A percentile compares a stretch with the other conserved stretches of the same genome.
Conservation (phyloP, 441 rosid species). For the Gossypium davidsonii region DNA sequence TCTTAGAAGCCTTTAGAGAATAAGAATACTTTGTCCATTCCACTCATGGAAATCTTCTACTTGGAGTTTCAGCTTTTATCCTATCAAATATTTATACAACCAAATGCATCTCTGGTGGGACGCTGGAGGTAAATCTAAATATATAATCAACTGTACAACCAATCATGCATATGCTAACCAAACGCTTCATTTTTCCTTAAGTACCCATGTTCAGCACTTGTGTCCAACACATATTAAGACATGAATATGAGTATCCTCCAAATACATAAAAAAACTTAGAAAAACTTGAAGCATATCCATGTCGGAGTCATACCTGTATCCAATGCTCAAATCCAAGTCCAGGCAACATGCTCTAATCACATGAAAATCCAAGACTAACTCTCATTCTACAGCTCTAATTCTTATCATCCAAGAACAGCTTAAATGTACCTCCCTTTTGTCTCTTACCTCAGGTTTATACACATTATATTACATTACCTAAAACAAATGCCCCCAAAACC, state of each 20-base stretch:
- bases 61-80: neutral
- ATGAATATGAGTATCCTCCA: neutral
- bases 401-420: neutral
- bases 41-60: neutral
- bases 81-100: neutral
- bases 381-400: neutral
- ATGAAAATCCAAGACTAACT: neutral
- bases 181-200: neutral
- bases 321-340: neutral
- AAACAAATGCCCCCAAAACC: neutral
- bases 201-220: neutral
- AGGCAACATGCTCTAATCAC: neutral
- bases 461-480: neutral
- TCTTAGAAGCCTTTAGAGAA: neutral
- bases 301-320: neutral
- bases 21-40: neutral
- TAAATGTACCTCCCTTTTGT: neutral
- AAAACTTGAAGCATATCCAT: neutral
- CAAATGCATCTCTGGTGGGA: neutral
- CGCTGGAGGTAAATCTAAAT: neutral
- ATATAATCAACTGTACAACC: neutral
- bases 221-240: neutral
- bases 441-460: neutral
- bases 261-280: neutral
- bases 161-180: neutral